Base-by-base conservation (phyloP, 2,329 filamentous ascomycete genomes). In the Graphilbum fragrans region DNA sequence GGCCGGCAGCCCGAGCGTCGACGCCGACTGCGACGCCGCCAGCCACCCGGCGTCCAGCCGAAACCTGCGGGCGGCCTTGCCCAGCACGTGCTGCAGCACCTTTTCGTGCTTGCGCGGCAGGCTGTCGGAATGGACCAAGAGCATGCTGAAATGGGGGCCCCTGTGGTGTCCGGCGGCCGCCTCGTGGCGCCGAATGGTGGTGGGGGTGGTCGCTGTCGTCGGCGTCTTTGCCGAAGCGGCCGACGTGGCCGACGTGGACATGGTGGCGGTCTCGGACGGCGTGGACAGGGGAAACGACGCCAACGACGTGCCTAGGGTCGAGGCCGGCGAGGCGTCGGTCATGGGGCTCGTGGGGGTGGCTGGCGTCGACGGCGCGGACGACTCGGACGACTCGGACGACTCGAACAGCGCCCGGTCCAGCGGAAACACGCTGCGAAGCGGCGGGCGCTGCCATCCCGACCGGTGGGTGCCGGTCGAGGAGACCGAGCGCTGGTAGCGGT, bases 21-120 rank as follows among this genome's bases (percentile, higher is more conserved):
- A 55, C 2, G 69, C 59, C 4, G 60, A 61, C 12, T 63, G 57
- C 12, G 68, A 59, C 0, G 65, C 57, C 0, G 65, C 60, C 8
- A 74, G 60, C 55, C 65, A 65, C 35, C 62, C 55, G 23, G 57
- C 52, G 20, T 63, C 64, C 36, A 67, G 57, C 31, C 55, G 56
- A 52, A 66, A 69, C 48, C 67, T 74, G 41, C 61, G 66, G 46
- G 67, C 66, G 5, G 74, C 70, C 50, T 71, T 76, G 29, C 62
- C 57, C 19, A 80, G 60, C 2, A 66, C 64, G 11, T 62, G 56
- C 16, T 59, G 63, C 29, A 79, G 57, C 2, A 61, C 57, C 52
- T 62, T 67, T 45, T 70, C 67, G 2, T 68, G 67, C 37, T 63
- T 64, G 2, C 59, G 52, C 5, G 65, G 62, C 23, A 77, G 53